A percentile compares a stretch with the other conserved stretches of the same genome.
phyloP scores from a whole-genome alignment of 2,329 filamentous ascomycete species.

The Arthroderma sp. region DNA sequence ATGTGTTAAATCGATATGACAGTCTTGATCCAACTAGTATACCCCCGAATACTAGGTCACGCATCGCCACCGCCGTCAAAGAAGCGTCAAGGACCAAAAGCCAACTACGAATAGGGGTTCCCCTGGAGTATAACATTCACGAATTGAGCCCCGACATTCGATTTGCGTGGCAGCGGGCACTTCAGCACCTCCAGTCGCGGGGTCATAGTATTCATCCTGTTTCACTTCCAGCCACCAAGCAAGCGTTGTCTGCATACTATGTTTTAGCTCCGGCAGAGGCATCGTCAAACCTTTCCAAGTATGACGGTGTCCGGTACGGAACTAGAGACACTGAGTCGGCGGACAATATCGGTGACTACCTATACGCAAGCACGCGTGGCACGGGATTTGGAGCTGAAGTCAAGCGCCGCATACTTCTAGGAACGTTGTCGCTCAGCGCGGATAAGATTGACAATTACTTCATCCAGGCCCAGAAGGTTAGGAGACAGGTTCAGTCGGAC shows the following conservation, averaged over 20 bases:
- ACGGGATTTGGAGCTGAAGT: constrained; percentile 74
- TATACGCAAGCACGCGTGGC: constrained; percentile 67
- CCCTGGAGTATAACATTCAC: constrained; percentile 72
- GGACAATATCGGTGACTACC: constrained; percentile 43
- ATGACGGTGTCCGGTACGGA: constrained; percentile 92
- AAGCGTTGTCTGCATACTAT: constrained; percentile 87
- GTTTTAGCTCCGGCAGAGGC: constrained; percentile 90
- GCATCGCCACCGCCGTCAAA: constrained; percentile 25
- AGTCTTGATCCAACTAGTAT: constrained; percentile 63
- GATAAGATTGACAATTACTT: constrained; percentile 95
- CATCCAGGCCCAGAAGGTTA: constrained; percentile 78
- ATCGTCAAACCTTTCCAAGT: constrained; percentile 90
- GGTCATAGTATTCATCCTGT: constrained; percentile 65
- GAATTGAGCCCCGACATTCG: constrained; percentile 63
- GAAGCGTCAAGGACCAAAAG: constrained; percentile 11
- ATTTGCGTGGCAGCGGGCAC: constrained; percentile 53
- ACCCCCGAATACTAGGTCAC: constrained; percentile 42
- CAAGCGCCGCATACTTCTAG: constrained; percentile 71
- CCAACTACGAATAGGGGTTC: constrained; percentile 45
- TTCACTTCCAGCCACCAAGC: constrained; percentile 68
- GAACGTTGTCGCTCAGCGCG: constrained; percentile 80
- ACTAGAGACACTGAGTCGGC: constrained; percentile 36
- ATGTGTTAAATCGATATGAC: constrained; percentile 49
- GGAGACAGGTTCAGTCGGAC: constrained; percentile 70
- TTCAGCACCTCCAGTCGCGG: constrained; percentile 47